These are phyloP conservation scores for Linanthus parryae DNA, from an alignment of 148 eudicot genomes.

Conservation along the genomic window DNA sequence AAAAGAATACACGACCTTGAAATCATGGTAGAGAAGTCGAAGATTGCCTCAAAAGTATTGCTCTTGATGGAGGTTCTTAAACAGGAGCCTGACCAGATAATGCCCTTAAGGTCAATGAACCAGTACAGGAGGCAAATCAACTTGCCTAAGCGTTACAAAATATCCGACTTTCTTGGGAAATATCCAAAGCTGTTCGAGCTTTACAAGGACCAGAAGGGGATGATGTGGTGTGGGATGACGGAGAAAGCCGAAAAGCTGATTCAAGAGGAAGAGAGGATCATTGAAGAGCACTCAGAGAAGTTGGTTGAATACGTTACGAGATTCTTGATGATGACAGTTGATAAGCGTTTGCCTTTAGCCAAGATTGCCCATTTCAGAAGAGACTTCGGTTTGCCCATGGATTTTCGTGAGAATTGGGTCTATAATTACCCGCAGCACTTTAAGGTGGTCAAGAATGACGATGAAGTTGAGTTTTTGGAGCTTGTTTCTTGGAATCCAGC, in stretches of 20 bases:
- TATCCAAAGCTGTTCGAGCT: constrained; percentile 76
- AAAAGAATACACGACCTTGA: constrained; percentile 73
- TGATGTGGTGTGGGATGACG: constrained; percentile 83
- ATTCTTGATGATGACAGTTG: constrained; percentile 82
- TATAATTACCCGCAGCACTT: constrained; percentile 52
- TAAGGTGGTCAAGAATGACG: constrained; percentile 49
- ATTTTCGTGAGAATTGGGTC: constrained; percentile 81
- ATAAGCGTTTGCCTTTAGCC: constrained; percentile 51
- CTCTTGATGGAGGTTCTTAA: constrained; percentile 61
- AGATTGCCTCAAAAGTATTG: constrained; percentile 62
- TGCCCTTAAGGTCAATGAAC: constrained; percentile 49
- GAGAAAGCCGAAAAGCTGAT: constrained; percentile 60
- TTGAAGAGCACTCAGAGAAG: constrained; percentile 41
- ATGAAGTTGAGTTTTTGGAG: constrained; percentile 67
- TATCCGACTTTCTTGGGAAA: constrained; percentile 70
- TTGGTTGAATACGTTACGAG: constrained; percentile 69
- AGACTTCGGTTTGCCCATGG: constrained; percentile 73
- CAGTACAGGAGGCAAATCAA: constrained; percentile 60
- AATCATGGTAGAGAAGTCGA: constrained; percentile 67
- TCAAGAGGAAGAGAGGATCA: constrained; percentile 57
- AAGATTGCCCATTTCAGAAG: constrained; percentile 88
- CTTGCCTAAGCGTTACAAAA: constrained; percentile 76
- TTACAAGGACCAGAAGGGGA: constrained; percentile 60
- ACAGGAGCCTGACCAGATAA: constrained; percentile 61
- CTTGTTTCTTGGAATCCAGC: constrained; percentile 68